These are phyloP conservation scores for Boletus rubroflammeus DNA, from an alignment of 768 basidiomycete species.

Conservation along the genomic window DNA sequence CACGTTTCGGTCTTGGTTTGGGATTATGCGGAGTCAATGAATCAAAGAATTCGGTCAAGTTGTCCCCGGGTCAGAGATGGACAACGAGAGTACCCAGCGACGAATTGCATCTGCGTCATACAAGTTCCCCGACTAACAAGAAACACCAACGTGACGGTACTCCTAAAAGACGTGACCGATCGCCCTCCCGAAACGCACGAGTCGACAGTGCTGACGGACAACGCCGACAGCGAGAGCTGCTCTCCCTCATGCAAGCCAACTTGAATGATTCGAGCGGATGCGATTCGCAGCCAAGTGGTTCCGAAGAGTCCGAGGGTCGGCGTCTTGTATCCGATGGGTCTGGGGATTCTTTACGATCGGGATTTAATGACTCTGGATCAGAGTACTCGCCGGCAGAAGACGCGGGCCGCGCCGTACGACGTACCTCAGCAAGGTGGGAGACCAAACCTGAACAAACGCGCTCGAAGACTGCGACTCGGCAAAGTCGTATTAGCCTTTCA, in stretches of 20 bases:
- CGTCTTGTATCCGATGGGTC: conserved; percentile 17
- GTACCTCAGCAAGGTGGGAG: conserved; percentile 1
- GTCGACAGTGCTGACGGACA: conserved; percentile 9
- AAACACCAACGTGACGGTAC: conserved; percentile 5
- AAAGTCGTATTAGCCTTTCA: not conserved
- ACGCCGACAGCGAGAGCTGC: conserved; percentile 20
- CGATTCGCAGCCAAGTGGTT: conserved; percentile 19
- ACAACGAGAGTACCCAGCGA: conserved; percentile 6
- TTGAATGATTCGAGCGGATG: conserved; percentile 13
- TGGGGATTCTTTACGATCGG: conserved; percentile 19
- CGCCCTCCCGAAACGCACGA: conserved; percentile 1
- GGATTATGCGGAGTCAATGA: conserved; percentile 19
- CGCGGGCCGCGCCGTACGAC: not conserved
- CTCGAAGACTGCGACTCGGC: not conserved
- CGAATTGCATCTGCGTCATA: conserved; percentile 1
- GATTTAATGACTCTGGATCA: conserved; percentile 26
- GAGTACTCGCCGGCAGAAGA: conserved; percentile 33
- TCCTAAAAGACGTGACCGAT: conserved; percentile 13
- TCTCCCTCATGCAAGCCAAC: conserved; percentile 5
- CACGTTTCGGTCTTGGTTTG: conserved; percentile 30
- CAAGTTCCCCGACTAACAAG: conserved; percentile 8
- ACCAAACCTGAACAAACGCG: conserved; percentile 9
- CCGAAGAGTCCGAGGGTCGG: conserved; percentile 12
- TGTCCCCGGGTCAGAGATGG: conserved; percentile 15
- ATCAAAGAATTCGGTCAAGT: conserved; percentile 8